Evolutionary conservation across 23 red algal genomes (phyloP).

Genomic region (Gracilaria domingensis): DNA sequence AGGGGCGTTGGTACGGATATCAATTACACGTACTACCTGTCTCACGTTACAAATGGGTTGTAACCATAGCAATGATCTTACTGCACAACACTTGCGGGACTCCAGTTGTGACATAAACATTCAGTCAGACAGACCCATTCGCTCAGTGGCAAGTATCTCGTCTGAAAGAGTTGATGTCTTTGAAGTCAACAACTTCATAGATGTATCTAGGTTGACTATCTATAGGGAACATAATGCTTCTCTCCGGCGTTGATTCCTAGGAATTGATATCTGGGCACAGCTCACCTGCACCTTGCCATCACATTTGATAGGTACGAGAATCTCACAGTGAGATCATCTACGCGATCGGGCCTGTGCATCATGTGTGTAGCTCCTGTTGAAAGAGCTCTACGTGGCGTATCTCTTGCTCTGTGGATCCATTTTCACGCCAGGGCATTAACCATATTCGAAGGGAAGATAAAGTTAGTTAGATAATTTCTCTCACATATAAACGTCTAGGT

Average conservation of each 20-base stretch:
- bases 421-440: not conserved
- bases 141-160: no score
- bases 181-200: not conserved
- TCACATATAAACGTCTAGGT: not conserved
- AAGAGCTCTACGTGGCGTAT: not conserved
- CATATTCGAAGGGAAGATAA: not conserved
- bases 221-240: not conserved
- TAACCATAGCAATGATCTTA: no score
- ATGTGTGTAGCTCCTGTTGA: no score
- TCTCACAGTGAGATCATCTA: not conserved
- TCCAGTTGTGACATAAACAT: not conserved
- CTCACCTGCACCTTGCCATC: not conserved
- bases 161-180: not conserved
- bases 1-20: no score
- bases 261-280: not conserved
- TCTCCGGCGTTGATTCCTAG: not conserved
- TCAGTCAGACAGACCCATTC: no score
- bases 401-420: not conserved
- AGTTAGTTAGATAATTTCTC: slow-evolving; percentile 6
- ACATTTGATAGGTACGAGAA: not conserved
- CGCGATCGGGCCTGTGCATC: no score
- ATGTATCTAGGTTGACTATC: not conserved
- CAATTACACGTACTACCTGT: no score
- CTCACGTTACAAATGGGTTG: no score
- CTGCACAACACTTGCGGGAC: not conserved